phyloP scores from a whole-genome alignment of 352 stramenopile species.

The Nannochloropsis limnetica region DNA sequence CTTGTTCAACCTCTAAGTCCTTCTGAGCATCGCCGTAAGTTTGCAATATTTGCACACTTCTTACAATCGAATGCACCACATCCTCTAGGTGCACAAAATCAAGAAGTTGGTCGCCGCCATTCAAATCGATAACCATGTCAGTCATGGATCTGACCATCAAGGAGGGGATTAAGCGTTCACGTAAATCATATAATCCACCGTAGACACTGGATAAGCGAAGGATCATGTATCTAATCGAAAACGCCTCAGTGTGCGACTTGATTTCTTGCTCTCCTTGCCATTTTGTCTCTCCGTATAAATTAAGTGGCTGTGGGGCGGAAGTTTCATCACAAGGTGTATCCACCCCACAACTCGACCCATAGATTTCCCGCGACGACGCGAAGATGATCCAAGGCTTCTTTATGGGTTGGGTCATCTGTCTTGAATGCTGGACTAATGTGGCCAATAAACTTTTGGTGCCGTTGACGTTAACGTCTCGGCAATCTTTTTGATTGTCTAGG shows the following conservation, averaged over 20 bases:
- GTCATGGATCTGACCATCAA: background rate
- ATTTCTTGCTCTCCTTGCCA: background rate
- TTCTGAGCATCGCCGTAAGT: background rate
- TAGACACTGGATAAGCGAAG: background rate
- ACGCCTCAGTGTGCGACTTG: background rate
- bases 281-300: background rate
- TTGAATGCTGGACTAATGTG: too few species aligned
- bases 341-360: background rate
- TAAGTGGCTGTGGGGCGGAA: background rate
- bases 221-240: background rate
- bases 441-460: background rate
- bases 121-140: background rate
- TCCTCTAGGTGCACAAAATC: background rate
- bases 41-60: background rate
- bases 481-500: background rate
- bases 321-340: background rate
- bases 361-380: background rate
- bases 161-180: background rate
- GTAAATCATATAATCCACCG: slow-evolving; percentile 8
- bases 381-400: background rate
- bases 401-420: too few species aligned
- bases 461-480: background rate
- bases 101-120: background rate
- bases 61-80: background rate
- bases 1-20: background rate